Base-by-base conservation (phyloP, 139 green algal species). In the Picochlorum sp. region DNA sequence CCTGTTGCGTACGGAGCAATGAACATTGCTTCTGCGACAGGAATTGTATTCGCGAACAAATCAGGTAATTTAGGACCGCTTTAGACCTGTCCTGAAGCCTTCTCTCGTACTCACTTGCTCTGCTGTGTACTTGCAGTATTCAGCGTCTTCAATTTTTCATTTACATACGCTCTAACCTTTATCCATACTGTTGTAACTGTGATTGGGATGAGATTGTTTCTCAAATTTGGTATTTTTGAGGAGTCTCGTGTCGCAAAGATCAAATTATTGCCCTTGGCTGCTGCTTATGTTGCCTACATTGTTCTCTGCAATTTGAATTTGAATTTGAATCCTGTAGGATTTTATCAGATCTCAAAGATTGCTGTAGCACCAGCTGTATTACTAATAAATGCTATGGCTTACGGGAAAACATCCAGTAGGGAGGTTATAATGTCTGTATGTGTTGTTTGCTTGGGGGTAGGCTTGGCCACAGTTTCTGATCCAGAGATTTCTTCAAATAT, bases 21-120 rank as follows among this genome's bases (percentile, higher is more conserved):
- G 36, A 90, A 90, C 29, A 70, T 90, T 1, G 49, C 65, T 4
- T 37, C 20, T 0, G 51, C 78, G 14, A 66, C 63, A 0, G 70
- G 68, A 44, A 91, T 93, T 26, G 84, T 95, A 0, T 94, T 95
- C 47, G 86, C 87, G 20, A 95, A 95, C 73, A 95, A 95, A 63
- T 49, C 79, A 25, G 67, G 67, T 63, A 32, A 54, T 43, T 2
- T 49, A 7, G n/a, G 26, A 53, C 14, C 24, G 44, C 44, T 26
- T 29, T 5, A 18, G 44, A 29, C 12, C 8, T 18, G 7, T 31
- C 20, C 44, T 53, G 44, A 53, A 53, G 44, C 18, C 7, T 12
- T 53, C 44, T 22, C n/a, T n/a, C 16, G 16, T 24, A 28, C 24
- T 50, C 12, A 24, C 26, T 56, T 56, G 8, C 13, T 35, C 26